Evolutionary conservation across 345 rosid species (phyloP).

Genomic region (Pistacia integerrima): DNA sequence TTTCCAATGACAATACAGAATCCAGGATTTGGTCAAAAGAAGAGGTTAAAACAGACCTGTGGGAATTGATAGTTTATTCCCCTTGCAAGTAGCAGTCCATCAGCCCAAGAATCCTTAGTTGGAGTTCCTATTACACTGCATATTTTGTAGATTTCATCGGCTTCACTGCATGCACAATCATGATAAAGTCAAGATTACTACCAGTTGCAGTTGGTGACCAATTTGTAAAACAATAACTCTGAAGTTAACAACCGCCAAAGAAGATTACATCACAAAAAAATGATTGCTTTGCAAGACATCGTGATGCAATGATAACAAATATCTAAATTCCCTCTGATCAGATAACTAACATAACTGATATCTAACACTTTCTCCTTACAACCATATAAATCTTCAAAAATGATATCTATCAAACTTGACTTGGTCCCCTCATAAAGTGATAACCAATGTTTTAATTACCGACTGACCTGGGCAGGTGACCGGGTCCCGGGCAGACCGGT

Average conservation of each 20-base stretch:
- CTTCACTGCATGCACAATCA: conserved; percentile 63
- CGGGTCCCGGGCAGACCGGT: no score
- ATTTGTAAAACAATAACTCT: not conserved
- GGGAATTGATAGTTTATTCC: conserved; percentile 82
- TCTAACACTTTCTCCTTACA: not conserved
- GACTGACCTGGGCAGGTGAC: no score
- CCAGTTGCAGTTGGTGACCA: not conserved
- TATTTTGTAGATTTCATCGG: conserved; percentile 93
- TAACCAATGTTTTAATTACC: no score
- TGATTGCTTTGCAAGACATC: not conserved
- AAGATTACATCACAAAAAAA: not conserved
- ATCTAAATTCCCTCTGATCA: not conserved
- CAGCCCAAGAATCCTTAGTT: conserved; percentile 71
- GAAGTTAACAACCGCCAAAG: not conserved
- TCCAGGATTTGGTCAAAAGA: not conserved
- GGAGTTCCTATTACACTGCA: conserved; percentile 91
- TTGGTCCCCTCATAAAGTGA: not conserved
- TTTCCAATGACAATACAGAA: not conserved
- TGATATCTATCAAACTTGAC: not conserved
- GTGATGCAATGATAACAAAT: not conserved
- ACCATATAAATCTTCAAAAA: not conserved
- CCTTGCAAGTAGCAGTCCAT: conserved; percentile 85
- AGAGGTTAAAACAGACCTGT: conserved; percentile 39
- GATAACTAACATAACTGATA: not conserved
- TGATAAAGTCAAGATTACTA: not conserved